A percentile compares a stretch with the other conserved stretches of the same genome.
These are phyloP conservation scores for Ophiostoma piceae DNA, from an alignment of 2,329 filamentous ascomycete genomes.

Conservation along the genomic window DNA sequence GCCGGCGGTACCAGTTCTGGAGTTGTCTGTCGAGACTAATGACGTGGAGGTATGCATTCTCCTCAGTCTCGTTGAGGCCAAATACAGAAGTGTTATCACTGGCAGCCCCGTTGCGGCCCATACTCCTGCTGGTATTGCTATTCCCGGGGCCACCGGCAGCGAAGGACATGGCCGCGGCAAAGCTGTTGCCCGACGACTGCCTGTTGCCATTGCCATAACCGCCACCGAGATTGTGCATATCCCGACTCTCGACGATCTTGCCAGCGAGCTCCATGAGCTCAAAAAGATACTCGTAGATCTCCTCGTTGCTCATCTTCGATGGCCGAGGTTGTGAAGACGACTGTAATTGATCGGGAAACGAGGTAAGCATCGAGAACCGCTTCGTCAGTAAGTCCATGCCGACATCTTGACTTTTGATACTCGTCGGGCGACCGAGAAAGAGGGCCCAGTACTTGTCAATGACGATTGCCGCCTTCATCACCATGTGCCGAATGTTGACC, in stretches of 20 bases:
- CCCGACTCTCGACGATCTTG: slow-evolving; percentile 44
- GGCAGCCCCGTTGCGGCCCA: not conserved
- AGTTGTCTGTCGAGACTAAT: slow-evolving; percentile 49
- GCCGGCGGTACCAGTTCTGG: slow-evolving; percentile 49
- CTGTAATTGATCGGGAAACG: slow-evolving; percentile 24
- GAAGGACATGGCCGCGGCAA: not conserved
- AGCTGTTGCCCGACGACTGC: not conserved
- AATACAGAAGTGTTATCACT: slow-evolving; percentile 35
- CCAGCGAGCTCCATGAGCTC: slow-evolving; percentile 53
- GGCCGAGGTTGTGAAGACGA: not conserved
- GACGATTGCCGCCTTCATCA: slow-evolving; percentile 47
- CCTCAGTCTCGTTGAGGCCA: slow-evolving; percentile 22
- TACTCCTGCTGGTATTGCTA: not conserved
- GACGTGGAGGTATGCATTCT: slow-evolving; percentile 46
- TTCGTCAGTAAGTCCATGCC: slow-evolving; percentile 44
- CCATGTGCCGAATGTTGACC: slow-evolving; percentile 46
- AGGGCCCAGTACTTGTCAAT: slow-evolving; percentile 53
- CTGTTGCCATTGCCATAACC: not conserved
- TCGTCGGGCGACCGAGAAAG: slow-evolving; percentile 49
- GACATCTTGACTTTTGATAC: slow-evolving; percentile 50
- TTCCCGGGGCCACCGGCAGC: not conserved
- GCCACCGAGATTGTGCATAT: slow-evolving; percentile 29
- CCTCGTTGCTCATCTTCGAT: slow-evolving; percentile 28
- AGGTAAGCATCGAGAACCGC: slow-evolving; percentile 41
- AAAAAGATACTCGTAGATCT: slow-evolving; percentile 48